A percentile compares a stretch with the other conserved stretches of the same genome.
Conservation (phyloP, 2,329 filamentous ascomycete genomes). For the Sclerotinia glacialis region DNA sequence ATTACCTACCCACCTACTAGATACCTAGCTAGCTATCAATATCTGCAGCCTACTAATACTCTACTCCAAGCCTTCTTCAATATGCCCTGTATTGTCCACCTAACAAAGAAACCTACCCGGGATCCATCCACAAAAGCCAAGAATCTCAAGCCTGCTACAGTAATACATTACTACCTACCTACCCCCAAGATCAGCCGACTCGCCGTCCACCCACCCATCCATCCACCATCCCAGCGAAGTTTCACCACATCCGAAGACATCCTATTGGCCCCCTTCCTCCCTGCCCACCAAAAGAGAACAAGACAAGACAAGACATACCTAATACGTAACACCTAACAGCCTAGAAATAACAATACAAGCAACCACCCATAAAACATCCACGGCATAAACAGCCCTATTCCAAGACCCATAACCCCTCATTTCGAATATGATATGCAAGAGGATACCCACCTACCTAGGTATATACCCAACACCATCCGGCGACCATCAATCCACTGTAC, state of each 20-base stretch:
- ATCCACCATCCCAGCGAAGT: background rate
- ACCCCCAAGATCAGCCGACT: background rate
- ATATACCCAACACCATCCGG: background rate
- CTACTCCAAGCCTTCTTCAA: background rate
- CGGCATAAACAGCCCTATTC: background rate
- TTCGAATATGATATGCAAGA: too few species aligned
- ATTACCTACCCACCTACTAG: too few species aligned
- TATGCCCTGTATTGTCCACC: background rate
- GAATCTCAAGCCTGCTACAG: too few species aligned
- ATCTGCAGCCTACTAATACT: too few species aligned
- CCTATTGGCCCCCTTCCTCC: background rate
- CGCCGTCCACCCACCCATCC: background rate
- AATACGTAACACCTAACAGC: too few species aligned
- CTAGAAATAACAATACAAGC: too few species aligned
- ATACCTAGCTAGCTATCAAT: too few species aligned
- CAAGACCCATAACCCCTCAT: too few species aligned
- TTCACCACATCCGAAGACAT: background rate
- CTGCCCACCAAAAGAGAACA: background rate
- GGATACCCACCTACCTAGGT: background rate
- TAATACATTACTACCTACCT: too few species aligned
- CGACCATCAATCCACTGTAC: background rate
- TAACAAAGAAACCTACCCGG: background rate
- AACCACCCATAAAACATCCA: too few species aligned
- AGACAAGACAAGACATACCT: background rate
- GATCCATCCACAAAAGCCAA: constrained; percentile 5